Percentiles rank a stretch among this genome's conserved stretches.
phyloP scores from a whole-genome alignment of 257 asterid genomes.

The Fraxinus anomala region DNA sequence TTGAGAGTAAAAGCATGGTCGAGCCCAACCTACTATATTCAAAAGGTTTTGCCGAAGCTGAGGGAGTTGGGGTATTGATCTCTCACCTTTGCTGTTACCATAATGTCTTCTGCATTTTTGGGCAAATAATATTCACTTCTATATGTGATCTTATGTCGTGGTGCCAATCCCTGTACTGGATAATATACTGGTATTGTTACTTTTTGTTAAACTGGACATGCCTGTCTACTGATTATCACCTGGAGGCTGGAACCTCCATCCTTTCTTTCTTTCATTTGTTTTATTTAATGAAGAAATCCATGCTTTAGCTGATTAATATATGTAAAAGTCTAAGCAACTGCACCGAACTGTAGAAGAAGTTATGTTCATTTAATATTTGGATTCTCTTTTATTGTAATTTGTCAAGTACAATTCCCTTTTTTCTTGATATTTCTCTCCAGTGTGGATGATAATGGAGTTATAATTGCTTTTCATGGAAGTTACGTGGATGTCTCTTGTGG shows the following conservation, averaged over 20 bases:
- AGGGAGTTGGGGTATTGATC: constrained; percentile 63
- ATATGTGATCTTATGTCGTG: neutral
- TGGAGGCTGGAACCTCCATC: no score
- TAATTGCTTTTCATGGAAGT: no score
- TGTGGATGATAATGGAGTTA: no score
- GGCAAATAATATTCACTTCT: neutral
- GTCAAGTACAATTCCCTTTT: no score
- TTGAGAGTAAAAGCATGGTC: constrained; percentile 98
- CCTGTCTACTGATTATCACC: neutral
- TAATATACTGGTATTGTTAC: no score
- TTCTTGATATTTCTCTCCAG: no score
- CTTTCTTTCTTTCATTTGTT: no score
- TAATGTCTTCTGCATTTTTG: constrained; percentile 17
- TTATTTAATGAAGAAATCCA: neutral
- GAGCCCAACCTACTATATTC: constrained; percentile 71
- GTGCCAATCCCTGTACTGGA: neutral
- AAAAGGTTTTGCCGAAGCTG: constrained; percentile 89
- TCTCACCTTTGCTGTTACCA: constrained; percentile 29
- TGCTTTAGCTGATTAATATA: neutral
- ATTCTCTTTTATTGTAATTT: no score
- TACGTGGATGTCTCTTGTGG: no score
- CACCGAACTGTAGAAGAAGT: neutral
- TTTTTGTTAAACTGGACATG: neutral
- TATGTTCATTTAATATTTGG: neutral
- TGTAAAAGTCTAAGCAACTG: neutral